Base-by-base conservation (phyloP, 768 basidiomycete genomes). In the Coprinellus aureogranulatus region DNA sequence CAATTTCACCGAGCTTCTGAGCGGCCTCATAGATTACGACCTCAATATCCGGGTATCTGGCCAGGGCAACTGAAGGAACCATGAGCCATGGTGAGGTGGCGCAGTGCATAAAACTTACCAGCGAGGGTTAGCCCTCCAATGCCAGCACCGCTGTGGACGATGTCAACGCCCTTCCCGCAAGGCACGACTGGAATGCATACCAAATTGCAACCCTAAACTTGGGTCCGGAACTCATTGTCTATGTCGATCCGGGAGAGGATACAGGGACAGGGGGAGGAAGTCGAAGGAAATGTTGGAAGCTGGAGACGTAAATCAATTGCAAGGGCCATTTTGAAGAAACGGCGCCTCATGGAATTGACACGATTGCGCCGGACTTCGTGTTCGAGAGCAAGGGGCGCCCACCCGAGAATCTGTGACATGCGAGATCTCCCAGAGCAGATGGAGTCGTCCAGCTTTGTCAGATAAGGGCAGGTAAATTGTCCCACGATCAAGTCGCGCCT, bases 21-120 rank as follows among this genome's bases (percentile, higher is more conserved):
- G 83, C 78, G 12, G 73, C 76, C 70, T 87, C 85, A 57, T 79
- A 87, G 25, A 87, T 68, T 52, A 81, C 77, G 39, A 86, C 75
- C 30, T 84, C 78, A 26, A 86, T 82, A 58, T 84, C 78, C 2
- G 77, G 76, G 63, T 78, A 81, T 59, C 67, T 72, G 6, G 80
- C 76, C 45, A 82, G 62, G n/a, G 75, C 76, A 26, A 79, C 76
- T 74, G 58, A 20, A 41, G 37, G 47, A 53, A 54, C 42, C n/a
- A 48, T 55, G 39, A 52, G 40, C 34, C 44, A 53, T 58, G 34
- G 45, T 54, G 42, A 49, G 34, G 44, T 50, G 54, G 28, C 18
- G 37, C 28, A 20, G 30, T 2, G 4, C 23, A 22, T 54, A n/a
- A 40, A 22, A 41, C 62, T 28, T 52, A 75, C 77, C 68, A 65